Evolutionary conservation across 768 basidiomycete species (phyloP).

Genomic region (Phylloporus rhodoxanthus): DNA sequence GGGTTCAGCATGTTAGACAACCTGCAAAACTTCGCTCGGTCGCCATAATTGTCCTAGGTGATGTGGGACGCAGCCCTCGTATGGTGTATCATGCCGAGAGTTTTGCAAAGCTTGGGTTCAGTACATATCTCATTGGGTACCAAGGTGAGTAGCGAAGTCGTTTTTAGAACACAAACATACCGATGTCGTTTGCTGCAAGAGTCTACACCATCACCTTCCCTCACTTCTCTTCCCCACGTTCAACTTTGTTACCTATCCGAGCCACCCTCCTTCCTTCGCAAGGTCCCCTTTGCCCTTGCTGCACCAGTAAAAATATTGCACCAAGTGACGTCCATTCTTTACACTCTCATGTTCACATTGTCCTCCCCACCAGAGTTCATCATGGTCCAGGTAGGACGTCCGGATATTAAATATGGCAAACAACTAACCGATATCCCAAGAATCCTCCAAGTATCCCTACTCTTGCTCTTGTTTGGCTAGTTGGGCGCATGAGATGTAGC

Average conservation of each 20-base stretch:
- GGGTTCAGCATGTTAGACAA: constrained; percentile 12
- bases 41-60: constrained; percentile 89
- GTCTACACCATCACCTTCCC: constrained; percentile 67
- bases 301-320: constrained; percentile 77
- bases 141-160: constrained; percentile 48
- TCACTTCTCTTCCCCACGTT: constrained; percentile 61
- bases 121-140: constrained; percentile 82
- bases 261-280: constrained; percentile 48
- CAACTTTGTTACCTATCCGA: constrained; percentile 63
- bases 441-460: constrained; percentile 98
- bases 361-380: constrained; percentile 74
- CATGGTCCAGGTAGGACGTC: constrained; percentile 72
- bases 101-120: constrained; percentile 74
- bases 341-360: constrained; percentile 54
- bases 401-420: neutral
- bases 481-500: constrained; percentile 59
- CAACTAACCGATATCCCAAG: constrained; percentile 36
- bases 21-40: constrained; percentile 53
- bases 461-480: constrained; percentile 76
- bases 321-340: constrained; percentile 60
- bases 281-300: constrained; percentile 60
- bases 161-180: neutral
- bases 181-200: constrained; percentile 39
- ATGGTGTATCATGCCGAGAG: constrained; percentile 99
- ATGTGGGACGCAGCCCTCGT: constrained; percentile 90